Evolutionary conservation across 1,284 basidiomycete species (phyloP).

Genomic region (Pholiota adiposa): DNA sequence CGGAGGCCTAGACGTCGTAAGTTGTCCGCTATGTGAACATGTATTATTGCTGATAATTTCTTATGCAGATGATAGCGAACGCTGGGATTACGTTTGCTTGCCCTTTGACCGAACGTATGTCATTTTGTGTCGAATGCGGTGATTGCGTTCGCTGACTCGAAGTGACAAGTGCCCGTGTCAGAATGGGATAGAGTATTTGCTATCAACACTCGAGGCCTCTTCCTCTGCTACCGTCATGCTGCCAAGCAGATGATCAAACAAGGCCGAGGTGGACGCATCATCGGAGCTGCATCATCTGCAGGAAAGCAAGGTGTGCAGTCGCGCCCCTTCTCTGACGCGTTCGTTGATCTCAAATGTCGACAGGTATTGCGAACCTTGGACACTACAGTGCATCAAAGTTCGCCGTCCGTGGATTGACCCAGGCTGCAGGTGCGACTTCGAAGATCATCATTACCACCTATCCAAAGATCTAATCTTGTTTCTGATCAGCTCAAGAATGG

Average conservation of each 20-base stretch:
- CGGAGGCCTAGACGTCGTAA: constrained; percentile 32
- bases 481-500: constrained; percentile 29
- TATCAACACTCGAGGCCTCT: constrained; percentile 32
- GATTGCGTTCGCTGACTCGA: no score
- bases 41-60: not conserved
- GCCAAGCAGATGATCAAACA: constrained; percentile 36
- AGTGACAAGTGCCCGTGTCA: not conserved
- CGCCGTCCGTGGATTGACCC: constrained; percentile 30
- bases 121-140: no score
- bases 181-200: constrained; percentile 30
- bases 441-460: no score
- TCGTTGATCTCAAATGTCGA: no score
- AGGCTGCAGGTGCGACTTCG: constrained; percentile 25
- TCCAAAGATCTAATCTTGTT: no score
- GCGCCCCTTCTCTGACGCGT: no score
- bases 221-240: constrained; percentile 35
- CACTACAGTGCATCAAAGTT: constrained; percentile 30
- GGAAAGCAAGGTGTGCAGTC: constrained; percentile 39
- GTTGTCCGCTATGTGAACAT: constrained; percentile 13
- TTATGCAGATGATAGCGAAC: constrained; percentile 37
- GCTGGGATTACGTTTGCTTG: constrained; percentile 26
- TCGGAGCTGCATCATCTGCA: constrained; percentile 39
- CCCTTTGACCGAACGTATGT: constrained; percentile 25
- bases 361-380: not conserved
- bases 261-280: constrained; percentile 34